Base-by-base conservation (phyloP, 83 land plant genomes). In the Larix sibirica region DNA sequence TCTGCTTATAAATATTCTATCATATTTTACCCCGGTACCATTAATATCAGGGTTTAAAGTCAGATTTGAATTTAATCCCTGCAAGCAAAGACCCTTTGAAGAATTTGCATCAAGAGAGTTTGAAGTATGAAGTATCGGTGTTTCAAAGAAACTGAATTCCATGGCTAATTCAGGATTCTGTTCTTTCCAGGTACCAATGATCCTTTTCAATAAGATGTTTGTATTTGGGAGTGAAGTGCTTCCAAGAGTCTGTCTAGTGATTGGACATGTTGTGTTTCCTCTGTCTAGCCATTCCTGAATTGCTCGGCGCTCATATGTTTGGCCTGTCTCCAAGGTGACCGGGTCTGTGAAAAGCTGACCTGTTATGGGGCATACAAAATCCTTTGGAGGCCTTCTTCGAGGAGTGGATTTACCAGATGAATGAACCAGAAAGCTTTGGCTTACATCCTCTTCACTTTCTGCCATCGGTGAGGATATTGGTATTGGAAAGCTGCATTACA, bases 201-300 rank as follows among this genome's bases (percentile, higher is more conserved):
- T 82, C 75, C 91, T 89, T 85, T 91, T 93, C 84, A 93, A 82
- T 24, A 93, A 91, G 83, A 86, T 91, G 80, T 93, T 93, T 50
- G 93, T 91, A 71, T 87, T 87, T 13, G 95, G 95, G 77, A 93
- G 83, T 56, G 80, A 18, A 42, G 70, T 84, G 16, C 89, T 79
- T 59, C 82, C 86, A 26, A 93, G 87, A 62, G 83, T 81, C 76
- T 93, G 95, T 14, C 92, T 84, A 6, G 95, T 93, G 40, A 93
- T 93, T 14, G 95, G 95, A 67, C 95, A 93, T 58, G 93, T 89
- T 40, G 90, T 89, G 71, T 91, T 93, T 83, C 95, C 95, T 84
- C 89, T 83, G 65, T 89, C 84, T 50, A 93, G 80, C 95, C 95
- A 93, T 91, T 91, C 93, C 78, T 89, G 87, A 70, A 91, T 93